Evolutionary conservation across 768 basidiomycete species (phyloP).

Genomic region (Clavaria fumosa): DNA sequence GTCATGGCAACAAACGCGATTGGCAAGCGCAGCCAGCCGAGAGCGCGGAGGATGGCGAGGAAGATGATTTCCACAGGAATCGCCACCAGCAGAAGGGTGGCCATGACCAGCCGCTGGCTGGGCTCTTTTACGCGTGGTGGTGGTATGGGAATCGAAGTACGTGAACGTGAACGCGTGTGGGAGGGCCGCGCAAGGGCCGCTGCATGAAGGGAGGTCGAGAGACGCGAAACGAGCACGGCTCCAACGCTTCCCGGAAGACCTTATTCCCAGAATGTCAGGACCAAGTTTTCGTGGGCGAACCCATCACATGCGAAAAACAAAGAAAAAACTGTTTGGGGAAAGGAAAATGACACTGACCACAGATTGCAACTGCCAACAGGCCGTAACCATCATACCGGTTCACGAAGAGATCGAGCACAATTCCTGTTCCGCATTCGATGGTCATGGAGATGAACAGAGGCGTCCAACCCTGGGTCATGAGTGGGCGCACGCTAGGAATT

Average conservation of each 20-base stretch:
- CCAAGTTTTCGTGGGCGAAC: too few species aligned
- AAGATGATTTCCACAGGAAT: conserved; percentile 73
- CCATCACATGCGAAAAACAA: too few species aligned
- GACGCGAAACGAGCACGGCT: conserved; percentile 77
- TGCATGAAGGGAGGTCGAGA: conserved; percentile 79
- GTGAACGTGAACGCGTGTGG: conserved; percentile 10
- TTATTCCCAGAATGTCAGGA: conserved; percentile 13
- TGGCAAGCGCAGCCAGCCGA: conserved; percentile 71
- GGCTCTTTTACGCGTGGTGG: conserved; percentile 21
- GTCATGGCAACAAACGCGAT: conserved; percentile 54
- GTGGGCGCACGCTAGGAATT: conserved; percentile 53
- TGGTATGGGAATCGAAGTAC: conserved; percentile 9
- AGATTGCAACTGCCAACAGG: conserved; percentile 74
- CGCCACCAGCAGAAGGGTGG: conserved; percentile 58
- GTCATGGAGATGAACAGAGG: conserved; percentile 85
- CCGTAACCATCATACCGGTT: conserved; percentile 79
- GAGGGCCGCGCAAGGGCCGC: conserved; percentile 25
- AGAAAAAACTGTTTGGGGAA: not conserved
- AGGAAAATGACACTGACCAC: conserved; percentile 37
- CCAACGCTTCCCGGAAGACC: conserved; percentile 84
- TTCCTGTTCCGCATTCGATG: conserved; percentile 76
- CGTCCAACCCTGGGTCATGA: conserved; percentile 77
- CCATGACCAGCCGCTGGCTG: conserved; percentile 38
- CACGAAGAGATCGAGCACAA: conserved; percentile 84
- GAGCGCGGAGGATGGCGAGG: conserved; percentile 40